Evolutionary conservation across 78 protist genomes (phyloP).

Genomic region (Anaeramoeba flamelloides): DNA sequence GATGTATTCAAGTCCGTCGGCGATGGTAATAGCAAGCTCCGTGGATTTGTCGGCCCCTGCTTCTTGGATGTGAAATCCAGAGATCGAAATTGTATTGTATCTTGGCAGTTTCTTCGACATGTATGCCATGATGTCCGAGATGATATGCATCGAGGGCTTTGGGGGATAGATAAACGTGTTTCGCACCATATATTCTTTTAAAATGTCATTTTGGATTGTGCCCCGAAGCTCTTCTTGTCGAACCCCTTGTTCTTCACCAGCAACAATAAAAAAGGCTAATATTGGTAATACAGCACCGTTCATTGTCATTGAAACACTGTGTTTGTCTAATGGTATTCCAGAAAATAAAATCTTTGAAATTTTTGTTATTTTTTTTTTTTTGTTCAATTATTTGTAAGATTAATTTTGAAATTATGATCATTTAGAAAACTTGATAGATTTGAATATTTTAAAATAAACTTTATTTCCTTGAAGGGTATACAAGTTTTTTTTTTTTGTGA

Average conservation of each 20-base stretch:
- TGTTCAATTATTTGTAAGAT: no score
- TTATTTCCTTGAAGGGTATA: no score
- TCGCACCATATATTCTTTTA: constrained; percentile 74
- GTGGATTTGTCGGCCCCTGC: constrained; percentile 84
- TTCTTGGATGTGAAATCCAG: constrained; percentile 89
- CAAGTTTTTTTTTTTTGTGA: no score
- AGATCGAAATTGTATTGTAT: constrained; percentile 84
- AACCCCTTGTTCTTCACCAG: constrained; percentile 75
- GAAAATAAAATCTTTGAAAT: constrained; percentile 30
- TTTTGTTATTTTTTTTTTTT: no score
- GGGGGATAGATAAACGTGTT: constrained; percentile 94
- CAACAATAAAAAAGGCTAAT: constrained; percentile 78
- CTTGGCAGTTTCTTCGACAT: constrained; percentile 78
- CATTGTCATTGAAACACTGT: constrained; percentile 90
- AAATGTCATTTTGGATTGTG: constrained; percentile 92
- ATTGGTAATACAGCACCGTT: constrained; percentile 95
- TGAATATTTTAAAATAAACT: no score
- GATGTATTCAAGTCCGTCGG: constrained; percentile 83
- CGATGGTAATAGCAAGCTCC: constrained; percentile 86
- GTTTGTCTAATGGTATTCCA: constrained; percentile 55
- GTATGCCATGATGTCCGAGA: constrained; percentile 80
- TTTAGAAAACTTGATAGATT: no score
- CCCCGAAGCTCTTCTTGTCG: constrained; percentile 58
- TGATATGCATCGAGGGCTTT: constrained; percentile 79
- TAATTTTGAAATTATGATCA: no score